phyloP scores from a whole-genome alignment of 2,329 filamentous ascomycete species.

The Penicillium decumbens region DNA sequence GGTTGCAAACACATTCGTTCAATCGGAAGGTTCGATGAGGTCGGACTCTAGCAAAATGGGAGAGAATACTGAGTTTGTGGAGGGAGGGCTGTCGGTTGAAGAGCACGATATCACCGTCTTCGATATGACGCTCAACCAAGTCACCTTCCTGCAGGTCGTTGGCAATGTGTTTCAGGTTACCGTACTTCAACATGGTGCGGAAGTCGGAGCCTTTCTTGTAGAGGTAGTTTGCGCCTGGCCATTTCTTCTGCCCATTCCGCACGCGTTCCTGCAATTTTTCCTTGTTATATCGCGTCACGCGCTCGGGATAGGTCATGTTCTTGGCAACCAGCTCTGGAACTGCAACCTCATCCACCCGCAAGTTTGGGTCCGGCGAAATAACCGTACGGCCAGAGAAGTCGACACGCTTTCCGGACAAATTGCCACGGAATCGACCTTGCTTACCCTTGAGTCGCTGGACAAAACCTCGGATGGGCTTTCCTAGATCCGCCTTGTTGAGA shows the following conservation, averaged over 20 bases:
- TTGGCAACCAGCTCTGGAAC: conserved; percentile 89
- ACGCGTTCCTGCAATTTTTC: conserved; percentile 73
- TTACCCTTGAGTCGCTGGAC: conserved; percentile 96
- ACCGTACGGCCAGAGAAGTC: conserved; percentile 97
- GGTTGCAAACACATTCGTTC: conserved; percentile 96
- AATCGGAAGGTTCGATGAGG: conserved; percentile 94
- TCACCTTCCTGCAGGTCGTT: conserved; percentile 75
- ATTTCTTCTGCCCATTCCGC: conserved; percentile 67
- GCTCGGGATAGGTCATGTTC: conserved; percentile 92
- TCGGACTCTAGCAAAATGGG: conserved; percentile 85
- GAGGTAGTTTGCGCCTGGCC: conserved; percentile 84
- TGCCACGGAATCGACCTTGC: conserved; percentile 93
- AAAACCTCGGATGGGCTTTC: conserved; percentile 86
- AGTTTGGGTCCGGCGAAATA: conserved; percentile 93
- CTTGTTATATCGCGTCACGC: conserved; percentile 78
- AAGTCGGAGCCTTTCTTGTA: conserved; percentile 66
- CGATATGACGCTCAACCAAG: conserved; percentile 86
- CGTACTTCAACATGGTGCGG: conserved; percentile 72
- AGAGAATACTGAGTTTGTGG: conserved; percentile 98
- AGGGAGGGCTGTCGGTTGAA: conserved; percentile 98
- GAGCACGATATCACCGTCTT: conserved; percentile 91
- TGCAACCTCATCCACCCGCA: conserved; percentile 89
- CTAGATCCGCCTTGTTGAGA: conserved; percentile 79
- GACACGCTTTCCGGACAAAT: conserved; percentile 94
- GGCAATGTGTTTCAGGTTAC: conserved; percentile 66